Conservation (phyloP, 2,329 filamentous ascomycete species). For the Xylaria multiplex region DNA sequence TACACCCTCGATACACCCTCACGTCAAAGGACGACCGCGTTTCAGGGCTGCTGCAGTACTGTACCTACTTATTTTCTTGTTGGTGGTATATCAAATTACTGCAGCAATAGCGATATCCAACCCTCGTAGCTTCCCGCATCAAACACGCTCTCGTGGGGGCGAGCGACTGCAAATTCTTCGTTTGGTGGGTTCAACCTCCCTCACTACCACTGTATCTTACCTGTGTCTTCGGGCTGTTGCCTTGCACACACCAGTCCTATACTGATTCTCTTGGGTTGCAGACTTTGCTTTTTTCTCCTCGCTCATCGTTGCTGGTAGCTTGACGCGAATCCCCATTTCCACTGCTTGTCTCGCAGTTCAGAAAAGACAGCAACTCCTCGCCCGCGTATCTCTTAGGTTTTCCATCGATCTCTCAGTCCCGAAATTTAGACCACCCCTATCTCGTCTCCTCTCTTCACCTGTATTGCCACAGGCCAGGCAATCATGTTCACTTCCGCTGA, state of each 20-base stretch:
- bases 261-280: slow-evolving; percentile 27
- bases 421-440: neutral
- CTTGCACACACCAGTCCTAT: slow-evolving; percentile 14
- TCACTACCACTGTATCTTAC: neutral
- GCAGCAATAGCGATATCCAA: neutral
- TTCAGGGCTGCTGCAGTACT: neutral
- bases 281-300: slow-evolving; percentile 22
- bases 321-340: slow-evolving; percentile 11
- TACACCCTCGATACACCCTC: neutral
- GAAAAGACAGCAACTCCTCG: neutral
- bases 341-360: slow-evolving; percentile 17
- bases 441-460: slow-evolving; percentile 3
- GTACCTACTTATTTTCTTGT: slow-evolving; percentile 8
- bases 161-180: slow-evolving; percentile 9
- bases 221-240: neutral
- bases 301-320: slow-evolving; percentile 17
- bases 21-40: slow-evolving; percentile 1
- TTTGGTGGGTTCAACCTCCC: slow-evolving; percentile 4
- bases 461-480: slow-evolving; percentile 4
- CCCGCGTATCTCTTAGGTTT: slow-evolving; percentile 34
- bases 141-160: slow-evolving; percentile 6
- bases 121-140: slow-evolving; percentile 14
- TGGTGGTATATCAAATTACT: neutral
- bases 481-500: slow-evolving; percentile 35
- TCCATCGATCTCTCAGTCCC: slow-evolving; percentile 16